Percentiles rank a stretch among this genome's conserved stretches.
Evolutionary conservation across 1,139 yeast genomes (phyloP).

Genomic region (Entelexis paramagnoliae): DNA sequence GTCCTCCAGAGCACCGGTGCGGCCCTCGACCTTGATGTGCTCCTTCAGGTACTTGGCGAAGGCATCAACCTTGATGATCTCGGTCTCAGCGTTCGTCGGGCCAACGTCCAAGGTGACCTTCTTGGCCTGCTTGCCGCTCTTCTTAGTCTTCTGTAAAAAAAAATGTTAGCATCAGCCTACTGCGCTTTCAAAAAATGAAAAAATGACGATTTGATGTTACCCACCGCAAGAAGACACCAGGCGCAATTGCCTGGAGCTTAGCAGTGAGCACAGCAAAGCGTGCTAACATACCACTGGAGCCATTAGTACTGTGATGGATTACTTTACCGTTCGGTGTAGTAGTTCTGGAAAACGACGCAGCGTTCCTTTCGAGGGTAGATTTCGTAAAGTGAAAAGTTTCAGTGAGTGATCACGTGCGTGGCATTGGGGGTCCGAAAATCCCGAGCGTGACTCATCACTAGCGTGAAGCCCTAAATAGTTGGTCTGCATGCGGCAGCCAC

Average conservation of each 20-base stretch:
- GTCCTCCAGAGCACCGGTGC: slow-evolving; percentile 94
- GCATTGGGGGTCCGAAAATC: too few species aligned
- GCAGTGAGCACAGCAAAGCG: slow-evolving; percentile 32
- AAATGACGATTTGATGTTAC: slow-evolving; percentile 23
- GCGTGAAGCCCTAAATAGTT: not conserved
- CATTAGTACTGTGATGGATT: slow-evolving; percentile 35
- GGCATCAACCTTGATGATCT: slow-evolving; percentile 88
- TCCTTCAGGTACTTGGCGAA: slow-evolving; percentile 97
- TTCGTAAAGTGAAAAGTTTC: not conserved
- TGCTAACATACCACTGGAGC: slow-evolving; percentile 77
- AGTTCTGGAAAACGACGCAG: slow-evolving; percentile 1
- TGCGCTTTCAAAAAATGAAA: slow-evolving; percentile 27
- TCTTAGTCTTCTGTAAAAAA: slow-evolving; percentile 31
- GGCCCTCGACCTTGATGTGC: slow-evolving; percentile 98
- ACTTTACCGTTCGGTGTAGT: slow-evolving; percentile 10
- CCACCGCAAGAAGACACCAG: slow-evolving; percentile 21
- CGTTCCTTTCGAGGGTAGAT: not conserved
- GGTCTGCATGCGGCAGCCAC: not conserved
- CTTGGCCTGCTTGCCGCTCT: slow-evolving; percentile 64
- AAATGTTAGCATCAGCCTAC: slow-evolving; percentile 38
- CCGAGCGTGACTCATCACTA: not conserved
- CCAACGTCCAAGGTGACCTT: slow-evolving; percentile 67
- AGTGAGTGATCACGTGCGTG: slow-evolving; percentile 3
- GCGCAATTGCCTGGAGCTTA: slow-evolving; percentile 13
- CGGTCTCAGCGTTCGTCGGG: slow-evolving; percentile 95